Conservation (phyloP, 2,329 filamentous ascomycete species). For the Sporothrix mexicana region DNA sequence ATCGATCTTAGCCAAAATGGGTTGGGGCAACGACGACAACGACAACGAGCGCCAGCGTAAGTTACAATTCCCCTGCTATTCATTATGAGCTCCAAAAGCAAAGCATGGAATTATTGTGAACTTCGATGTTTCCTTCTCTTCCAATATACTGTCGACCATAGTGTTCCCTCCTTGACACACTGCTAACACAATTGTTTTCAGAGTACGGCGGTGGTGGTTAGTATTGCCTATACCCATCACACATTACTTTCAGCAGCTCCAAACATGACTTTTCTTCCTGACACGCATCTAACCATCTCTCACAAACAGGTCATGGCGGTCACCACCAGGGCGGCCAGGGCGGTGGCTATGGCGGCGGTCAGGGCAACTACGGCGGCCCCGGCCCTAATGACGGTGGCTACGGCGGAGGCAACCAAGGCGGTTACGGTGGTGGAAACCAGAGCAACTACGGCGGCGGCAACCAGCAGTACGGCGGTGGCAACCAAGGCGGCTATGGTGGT, state of each 20-base stretch:
- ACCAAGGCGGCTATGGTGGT: not conserved
- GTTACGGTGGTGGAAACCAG: constrained; percentile 31
- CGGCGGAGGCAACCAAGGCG: constrained; percentile 21
- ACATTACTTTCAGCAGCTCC: not conserved
- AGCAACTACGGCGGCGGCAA: not conserved
- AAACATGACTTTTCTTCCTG: no score
- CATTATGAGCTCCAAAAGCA: not conserved
- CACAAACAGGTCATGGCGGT: constrained; percentile 31
- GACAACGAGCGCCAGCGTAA: constrained; percentile 19
- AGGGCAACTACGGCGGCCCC: not conserved
- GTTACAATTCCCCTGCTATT: not conserved
- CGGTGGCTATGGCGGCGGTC: constrained; percentile 31
- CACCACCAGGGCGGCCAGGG: constrained; percentile 26
- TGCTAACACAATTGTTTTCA: not conserved
- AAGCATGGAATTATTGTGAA: not conserved
- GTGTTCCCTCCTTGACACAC: not conserved
- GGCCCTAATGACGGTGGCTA: not conserved
- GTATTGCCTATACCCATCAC: not conserved
- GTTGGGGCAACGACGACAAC: constrained; percentile 31
- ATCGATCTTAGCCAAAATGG: constrained; percentile 28
- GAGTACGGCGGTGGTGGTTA: constrained; percentile 32
- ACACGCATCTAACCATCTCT: not conserved
- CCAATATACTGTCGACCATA: no score
- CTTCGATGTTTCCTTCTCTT: not conserved
- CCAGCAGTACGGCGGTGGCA: constrained; percentile 35